A percentile compares a stretch with the other conserved stretches of the same genome.
Evolutionary conservation across 2,329 filamentous ascomycete genomes (phyloP).

Genomic region (Cercospora nicotianae): DNA sequence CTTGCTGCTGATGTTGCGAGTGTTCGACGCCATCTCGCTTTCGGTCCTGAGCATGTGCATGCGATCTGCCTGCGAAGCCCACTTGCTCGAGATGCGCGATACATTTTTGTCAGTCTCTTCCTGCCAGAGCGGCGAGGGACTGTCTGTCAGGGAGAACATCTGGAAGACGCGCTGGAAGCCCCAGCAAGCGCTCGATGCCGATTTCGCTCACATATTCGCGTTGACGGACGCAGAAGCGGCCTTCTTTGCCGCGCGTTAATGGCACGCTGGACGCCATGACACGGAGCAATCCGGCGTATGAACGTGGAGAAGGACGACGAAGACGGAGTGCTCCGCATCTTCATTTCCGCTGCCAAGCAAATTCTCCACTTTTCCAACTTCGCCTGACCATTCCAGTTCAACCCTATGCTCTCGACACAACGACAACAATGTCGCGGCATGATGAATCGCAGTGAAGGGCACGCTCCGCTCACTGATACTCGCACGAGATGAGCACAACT

Average conservation of each 20-base stretch:
- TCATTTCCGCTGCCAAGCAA: background rate
- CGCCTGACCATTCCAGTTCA: too few relatives aligned
- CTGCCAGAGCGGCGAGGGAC: background rate
- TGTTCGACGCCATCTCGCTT: background rate
- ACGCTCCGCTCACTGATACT: too few relatives aligned
- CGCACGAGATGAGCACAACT: too few relatives aligned
- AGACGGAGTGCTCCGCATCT: background rate
- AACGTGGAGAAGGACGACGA: background rate
- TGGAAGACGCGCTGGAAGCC: background rate
- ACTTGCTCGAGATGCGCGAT: background rate
- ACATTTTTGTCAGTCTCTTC: background rate
- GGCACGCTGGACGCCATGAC: background rate
- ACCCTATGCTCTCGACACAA: too few relatives aligned
- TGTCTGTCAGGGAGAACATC: background rate
- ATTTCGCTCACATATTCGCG: background rate
- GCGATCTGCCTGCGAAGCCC: background rate
- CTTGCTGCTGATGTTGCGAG: background rate
- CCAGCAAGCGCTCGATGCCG: background rate
- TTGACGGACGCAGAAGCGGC: background rate
- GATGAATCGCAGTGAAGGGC: too few relatives aligned
- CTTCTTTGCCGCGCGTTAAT: background rate
- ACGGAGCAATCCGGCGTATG: background rate
- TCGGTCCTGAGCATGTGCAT: background rate
- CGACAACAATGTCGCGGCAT: too few relatives aligned
- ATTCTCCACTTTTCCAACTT: background rate